Evolutionary conservation across 2,329 filamentous ascomycete genomes (phyloP).

Genomic region (Fusarium siculi): DNA sequence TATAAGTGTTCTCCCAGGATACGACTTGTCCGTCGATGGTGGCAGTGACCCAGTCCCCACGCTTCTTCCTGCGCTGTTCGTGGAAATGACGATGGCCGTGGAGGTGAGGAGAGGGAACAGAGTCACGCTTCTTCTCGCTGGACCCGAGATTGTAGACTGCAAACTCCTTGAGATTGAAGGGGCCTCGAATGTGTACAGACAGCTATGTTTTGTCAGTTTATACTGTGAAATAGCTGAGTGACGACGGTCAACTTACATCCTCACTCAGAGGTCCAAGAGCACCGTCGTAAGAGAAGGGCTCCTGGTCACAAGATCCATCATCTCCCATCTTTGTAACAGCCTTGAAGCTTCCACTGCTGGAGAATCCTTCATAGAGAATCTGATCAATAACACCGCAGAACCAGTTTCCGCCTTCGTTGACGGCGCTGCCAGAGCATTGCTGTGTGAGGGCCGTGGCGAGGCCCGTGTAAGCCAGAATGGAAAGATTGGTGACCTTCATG

Average conservation of each 20-base stretch:
- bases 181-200: conserved; percentile 78
- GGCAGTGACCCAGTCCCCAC: conserved; percentile 60
- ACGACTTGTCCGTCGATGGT: conserved; percentile 67
- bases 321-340: conserved; percentile 70
- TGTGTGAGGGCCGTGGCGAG: conserved; percentile 47
- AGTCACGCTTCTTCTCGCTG: conserved; percentile 45
- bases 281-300: conserved; percentile 65
- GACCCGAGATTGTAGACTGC: conserved; percentile 72
- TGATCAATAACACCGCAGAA: conserved; percentile 73
- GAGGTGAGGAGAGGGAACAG: conserved; percentile 39
- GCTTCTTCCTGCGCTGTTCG: conserved; percentile 57
- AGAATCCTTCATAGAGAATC: conserved; percentile 74
- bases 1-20: conserved; percentile 68
- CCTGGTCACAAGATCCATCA: conserved; percentile 64
- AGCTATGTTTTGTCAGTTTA: conserved; percentile 59
- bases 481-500: conserved; percentile 49
- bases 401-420: conserved; percentile 65
- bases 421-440: conserved; percentile 50
- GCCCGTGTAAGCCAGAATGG: conserved; percentile 45
- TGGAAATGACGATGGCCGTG: conserved; percentile 63
- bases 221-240: background rate
- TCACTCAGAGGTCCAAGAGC: conserved; percentile 74
- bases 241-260: conserved; percentile 64
- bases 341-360: conserved; percentile 70
- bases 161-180: conserved; percentile 72